Conservation (phyloP, 495 filamentous ascomycete genomes). For the Penicillium fimorum region DNA sequence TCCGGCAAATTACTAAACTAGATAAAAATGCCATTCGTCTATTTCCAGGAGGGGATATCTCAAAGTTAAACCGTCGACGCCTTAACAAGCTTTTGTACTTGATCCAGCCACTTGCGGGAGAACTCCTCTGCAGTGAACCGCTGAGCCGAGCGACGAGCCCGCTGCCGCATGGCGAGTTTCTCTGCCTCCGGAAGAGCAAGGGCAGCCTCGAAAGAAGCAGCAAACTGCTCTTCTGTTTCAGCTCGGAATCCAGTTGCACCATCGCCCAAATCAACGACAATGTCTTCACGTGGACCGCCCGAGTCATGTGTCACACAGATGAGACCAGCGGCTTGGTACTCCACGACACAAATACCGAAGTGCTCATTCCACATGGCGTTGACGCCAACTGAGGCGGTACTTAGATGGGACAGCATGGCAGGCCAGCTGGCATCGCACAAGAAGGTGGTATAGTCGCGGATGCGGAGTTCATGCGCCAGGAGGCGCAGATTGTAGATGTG, state of each 20-base stretch:
- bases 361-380: slow-evolving; percentile 99
- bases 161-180: slow-evolving; percentile 64
- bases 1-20: not conserved
- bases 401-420: slow-evolving; percentile 74
- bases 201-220: slow-evolving; percentile 71
- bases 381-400: slow-evolving; percentile 72
- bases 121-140: slow-evolving; percentile 90
- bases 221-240: slow-evolving; percentile 71
- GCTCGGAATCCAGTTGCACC: slow-evolving; percentile 85
- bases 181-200: slow-evolving; percentile 65
- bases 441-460: slow-evolving; percentile 82
- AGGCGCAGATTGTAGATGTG: slow-evolving; percentile 89
- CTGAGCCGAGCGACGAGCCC: slow-evolving; percentile 72
- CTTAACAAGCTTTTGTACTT: slow-evolving; percentile 68
- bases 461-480: slow-evolving; percentile 79
- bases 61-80: slow-evolving; percentile 10
- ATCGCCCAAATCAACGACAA: slow-evolving; percentile 76
- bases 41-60: slow-evolving; percentile 10
- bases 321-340: slow-evolving; percentile 94
- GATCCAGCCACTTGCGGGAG: slow-evolving; percentile 64
- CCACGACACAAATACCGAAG: slow-evolving; percentile 96
- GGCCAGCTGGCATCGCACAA: slow-evolving; percentile 86
- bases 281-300: slow-evolving; percentile 89
- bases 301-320: slow-evolving; percentile 89
- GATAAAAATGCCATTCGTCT: slow-evolving; percentile 6